Conservation (phyloP, 2,329 filamentous ascomycete genomes). For the Penicillium hesseltinei region DNA sequence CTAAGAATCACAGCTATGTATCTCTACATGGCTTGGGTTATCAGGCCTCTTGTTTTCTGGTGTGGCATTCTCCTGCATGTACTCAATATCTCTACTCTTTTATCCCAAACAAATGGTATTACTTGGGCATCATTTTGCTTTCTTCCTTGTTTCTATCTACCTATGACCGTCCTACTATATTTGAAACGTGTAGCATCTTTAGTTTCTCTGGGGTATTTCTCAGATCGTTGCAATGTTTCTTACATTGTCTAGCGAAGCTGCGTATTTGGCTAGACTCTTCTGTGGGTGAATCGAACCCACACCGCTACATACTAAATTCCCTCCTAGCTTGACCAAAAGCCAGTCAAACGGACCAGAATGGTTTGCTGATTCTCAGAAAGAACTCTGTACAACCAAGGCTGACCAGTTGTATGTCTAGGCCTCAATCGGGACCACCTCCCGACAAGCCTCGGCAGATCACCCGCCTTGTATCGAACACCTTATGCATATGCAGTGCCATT, state of each 20-base stretch:
- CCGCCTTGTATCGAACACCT: neutral
- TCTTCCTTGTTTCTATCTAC: neutral
- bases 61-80: constrained; percentile 16
- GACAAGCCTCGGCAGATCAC: neutral
- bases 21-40: constrained; percentile 4
- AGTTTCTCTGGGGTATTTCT: neutral
- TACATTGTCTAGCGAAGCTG: neutral
- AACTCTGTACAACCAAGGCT: neutral
- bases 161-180: neutral
- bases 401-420: neutral
- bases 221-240: too few species aligned
- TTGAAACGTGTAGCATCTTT: neutral
- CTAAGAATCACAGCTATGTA: neutral
- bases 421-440: neutral
- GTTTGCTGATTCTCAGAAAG: too few species aligned
- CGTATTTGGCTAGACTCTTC: neutral
- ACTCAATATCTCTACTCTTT: constrained; percentile 21
- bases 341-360: neutral
- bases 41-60: constrained; percentile 8
- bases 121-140: neutral
- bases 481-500: neutral
- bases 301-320: neutral
- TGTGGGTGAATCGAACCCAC: neutral
- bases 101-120: constrained; percentile 5
- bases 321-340: neutral